Evolutionary conservation across 2,329 filamentous ascomycete genomes (phyloP).

Genomic region (Furcasterigmium sp.): DNA sequence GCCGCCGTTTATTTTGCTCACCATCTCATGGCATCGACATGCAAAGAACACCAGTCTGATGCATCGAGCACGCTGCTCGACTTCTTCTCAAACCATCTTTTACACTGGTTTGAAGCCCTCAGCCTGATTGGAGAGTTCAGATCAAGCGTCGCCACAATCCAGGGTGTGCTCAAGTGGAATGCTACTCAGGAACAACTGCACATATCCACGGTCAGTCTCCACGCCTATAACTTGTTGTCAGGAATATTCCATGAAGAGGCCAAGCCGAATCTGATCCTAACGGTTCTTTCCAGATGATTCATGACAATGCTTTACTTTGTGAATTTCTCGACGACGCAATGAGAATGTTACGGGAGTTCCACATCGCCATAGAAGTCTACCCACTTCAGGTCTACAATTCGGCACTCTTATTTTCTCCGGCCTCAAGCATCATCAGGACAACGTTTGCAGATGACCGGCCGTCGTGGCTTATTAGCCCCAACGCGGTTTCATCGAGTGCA

Average conservation of each 20-base stretch:
- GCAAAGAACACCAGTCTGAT: neutral
- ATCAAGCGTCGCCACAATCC: neutral
- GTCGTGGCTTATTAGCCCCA: neutral
- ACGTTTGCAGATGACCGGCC: neutral
- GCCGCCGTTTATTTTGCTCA: neutral
- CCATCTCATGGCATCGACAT: neutral
- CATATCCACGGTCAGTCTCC: neutral
- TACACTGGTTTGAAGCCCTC: neutral
- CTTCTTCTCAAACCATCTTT: neutral
- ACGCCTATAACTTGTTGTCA: neutral
- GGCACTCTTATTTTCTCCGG: neutral
- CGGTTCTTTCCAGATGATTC: neutral
- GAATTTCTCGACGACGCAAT: neutral
- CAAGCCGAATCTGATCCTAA: neutral
- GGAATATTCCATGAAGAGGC: too few relatives aligned
- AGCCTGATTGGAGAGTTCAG: neutral
- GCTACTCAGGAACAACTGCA: neutral
- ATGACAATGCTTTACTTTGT: neutral
- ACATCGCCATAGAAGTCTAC: neutral
- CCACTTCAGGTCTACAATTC: neutral
- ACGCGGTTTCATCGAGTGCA: neutral
- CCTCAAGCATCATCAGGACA: neutral
- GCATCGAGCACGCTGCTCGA: neutral
- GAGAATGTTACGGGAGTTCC: neutral
- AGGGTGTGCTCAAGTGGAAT: neutral